Evolutionary conservation across 2,329 filamentous ascomycete genomes (phyloP), one percentile per base, ranked within the genome.

Genomic region (Neospermospora avenae): DNA sequence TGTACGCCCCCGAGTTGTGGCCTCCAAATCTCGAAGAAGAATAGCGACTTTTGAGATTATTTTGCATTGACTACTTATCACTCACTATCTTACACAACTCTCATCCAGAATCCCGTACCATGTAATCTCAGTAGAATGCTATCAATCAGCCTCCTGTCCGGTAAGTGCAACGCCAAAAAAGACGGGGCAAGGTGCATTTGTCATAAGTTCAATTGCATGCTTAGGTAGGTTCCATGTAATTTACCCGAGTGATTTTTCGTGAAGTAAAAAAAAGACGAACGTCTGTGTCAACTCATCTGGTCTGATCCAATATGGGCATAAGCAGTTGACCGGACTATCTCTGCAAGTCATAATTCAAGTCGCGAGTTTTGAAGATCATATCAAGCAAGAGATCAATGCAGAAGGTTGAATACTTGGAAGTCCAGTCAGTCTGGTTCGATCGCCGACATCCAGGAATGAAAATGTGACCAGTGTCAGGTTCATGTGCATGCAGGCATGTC

Each of bases 401-500:
- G 34, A 58, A 58, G 54, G 42, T 63, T 60, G 55, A 63, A 59
- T 35, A 39, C 58, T 56, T 51, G 56, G 39, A 37, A 22, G 25
- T 54, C 49, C 46, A 45, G 44, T 39, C 51, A 52, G 28, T 55
- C 16, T 59, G 34, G 37, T 16, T 49, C 58, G 34, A 37, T 63
- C 39, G 57, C 41, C 44, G 39, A 42, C 59, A 61, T 63, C 62
- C 62, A 61, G 61, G 51, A 63, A 65, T 59, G 64, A 63, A 69
- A 65, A 45, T 64, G 41, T 22, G 59, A 60, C 60, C 63, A 62
- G 57, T 64, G 46, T 60, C 61, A 62, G 39, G 64, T 35, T 70
- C 67, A 71, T 65, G 64, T 70, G 69, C 67, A 71, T 68, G 65
- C 63, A 70, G 60, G 63, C 65, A 70, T 69, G 65, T 72, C 69